These are phyloP conservation scores for Ilex aquifolium DNA, from an alignment of 257 asterid genomes.

Conservation along the genomic window DNA sequence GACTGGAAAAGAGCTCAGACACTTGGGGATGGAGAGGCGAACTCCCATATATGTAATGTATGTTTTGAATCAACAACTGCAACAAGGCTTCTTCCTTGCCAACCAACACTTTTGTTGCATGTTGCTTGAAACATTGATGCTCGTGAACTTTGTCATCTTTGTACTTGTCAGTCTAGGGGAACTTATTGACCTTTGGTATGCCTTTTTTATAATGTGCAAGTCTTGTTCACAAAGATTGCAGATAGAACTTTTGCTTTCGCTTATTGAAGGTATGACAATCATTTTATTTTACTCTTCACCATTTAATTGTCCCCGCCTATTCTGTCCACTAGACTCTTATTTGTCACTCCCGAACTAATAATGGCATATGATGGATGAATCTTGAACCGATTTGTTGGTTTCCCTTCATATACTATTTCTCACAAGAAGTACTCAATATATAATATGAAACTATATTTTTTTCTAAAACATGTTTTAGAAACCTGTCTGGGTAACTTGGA, in stretches of 20 bases:
- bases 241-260: slow-evolving; percentile 84
- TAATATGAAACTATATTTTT: too few species aligned
- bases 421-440: too few species aligned
- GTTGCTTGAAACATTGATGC: slow-evolving; percentile 23
- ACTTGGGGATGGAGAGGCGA: slow-evolving; percentile 64
- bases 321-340: too few species aligned
- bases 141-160: not conserved
- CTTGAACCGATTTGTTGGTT: not conserved
- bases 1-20: slow-evolving; percentile 73
- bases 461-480: too few species aligned
- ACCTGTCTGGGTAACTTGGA: too few species aligned
- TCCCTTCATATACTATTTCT: too few species aligned
- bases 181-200: slow-evolving; percentile 13
- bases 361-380: too few species aligned
- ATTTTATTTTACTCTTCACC: not conserved
- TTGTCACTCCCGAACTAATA: too few species aligned
- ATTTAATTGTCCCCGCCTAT: too few species aligned
- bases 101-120: slow-evolving; percentile 88
- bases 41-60: slow-evolving; percentile 83
- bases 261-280: slow-evolving; percentile 1
- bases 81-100: slow-evolving; percentile 91
- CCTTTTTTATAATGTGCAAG: slow-evolving; percentile 72
- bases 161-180: not conserved
- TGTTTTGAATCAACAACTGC: slow-evolving; percentile 89
- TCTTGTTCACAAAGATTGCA: slow-evolving; percentile 72